Percentiles rank a stretch among this genome's conserved stretches.
Conservation (phyloP, 116 monocot species). For the Iris pallida region DNA sequence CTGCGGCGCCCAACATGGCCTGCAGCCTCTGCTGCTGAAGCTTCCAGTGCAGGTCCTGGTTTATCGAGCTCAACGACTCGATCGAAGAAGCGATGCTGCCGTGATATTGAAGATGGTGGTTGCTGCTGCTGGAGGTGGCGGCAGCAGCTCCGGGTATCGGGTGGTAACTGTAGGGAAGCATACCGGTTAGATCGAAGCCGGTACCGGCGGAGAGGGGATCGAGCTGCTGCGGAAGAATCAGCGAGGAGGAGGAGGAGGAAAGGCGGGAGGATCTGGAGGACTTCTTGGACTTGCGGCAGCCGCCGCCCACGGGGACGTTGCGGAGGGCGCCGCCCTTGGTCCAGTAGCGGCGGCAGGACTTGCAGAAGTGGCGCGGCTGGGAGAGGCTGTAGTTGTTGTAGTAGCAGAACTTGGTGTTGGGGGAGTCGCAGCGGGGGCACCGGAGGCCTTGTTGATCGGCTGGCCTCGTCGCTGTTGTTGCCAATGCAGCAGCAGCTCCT, state of each 20-base stretch:
- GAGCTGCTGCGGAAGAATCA: too few species aligned
- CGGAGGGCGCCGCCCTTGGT: constrained; percentile 85
- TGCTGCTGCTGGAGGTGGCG: not conserved
- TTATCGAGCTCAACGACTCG: constrained; percentile 36
- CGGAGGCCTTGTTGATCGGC: constrained; percentile 10
- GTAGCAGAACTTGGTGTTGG: constrained; percentile 98
- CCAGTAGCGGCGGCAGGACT: constrained; percentile 95
- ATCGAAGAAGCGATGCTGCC: constrained; percentile 13
- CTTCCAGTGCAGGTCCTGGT: constrained; percentile 39
- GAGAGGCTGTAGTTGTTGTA: constrained; percentile 99
- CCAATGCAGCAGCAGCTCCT: not conserved
- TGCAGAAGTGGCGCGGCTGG: constrained; percentile 93
- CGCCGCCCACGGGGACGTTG: constrained; percentile 85
- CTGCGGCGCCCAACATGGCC: constrained; percentile 11
- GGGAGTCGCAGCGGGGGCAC: constrained; percentile 81
- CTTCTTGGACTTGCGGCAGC: constrained; percentile 64
- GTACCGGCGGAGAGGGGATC: not conserved
- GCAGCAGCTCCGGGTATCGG: not conserved
- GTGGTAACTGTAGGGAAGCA: constrained; percentile 1
- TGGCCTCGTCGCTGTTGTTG: not conserved
- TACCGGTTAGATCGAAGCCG: not conserved
- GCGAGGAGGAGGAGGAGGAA: too few species aligned
- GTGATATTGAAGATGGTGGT: too few species aligned
- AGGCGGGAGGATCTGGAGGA: not conserved
- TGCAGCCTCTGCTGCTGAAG: constrained; percentile 38